A percentile compares a stretch with the other conserved stretches of the same genome.
These are phyloP conservation scores for Salisapilia sapeloensis DNA, from an alignment of 352 stramenopile genomes.

Conservation along the genomic window DNA sequence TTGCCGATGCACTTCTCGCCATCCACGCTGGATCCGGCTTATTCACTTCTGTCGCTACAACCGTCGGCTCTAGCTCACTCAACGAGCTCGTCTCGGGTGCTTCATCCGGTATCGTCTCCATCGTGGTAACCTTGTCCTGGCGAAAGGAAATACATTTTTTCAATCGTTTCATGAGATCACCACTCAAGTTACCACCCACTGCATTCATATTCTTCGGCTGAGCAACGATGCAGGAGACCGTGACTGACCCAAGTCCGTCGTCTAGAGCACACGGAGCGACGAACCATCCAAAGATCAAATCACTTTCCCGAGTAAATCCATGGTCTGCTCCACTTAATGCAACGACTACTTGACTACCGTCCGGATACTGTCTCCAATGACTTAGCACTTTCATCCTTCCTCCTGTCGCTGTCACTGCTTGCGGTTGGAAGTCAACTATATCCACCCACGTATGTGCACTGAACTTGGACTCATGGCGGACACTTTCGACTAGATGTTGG, in stretches of 20 bases:
- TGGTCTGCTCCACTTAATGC: constrained; percentile 9
- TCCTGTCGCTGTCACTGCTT: constrained; percentile 2
- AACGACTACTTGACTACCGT: constrained; percentile 35
- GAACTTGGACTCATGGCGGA: constrained; percentile 21
- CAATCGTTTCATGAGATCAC: constrained; percentile 26
- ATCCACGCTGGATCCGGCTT: too few species aligned
- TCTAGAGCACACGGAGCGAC: constrained; percentile 18
- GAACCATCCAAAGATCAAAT: constrained; percentile 45
- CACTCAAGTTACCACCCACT: constrained; percentile 18
- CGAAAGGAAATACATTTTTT: too few species aligned
- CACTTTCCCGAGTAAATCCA: constrained; percentile 8
- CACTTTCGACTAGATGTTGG: constrained; percentile 18
- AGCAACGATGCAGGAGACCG: constrained; percentile 33
- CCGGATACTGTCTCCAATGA: constrained; percentile 35
- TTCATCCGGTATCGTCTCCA: too few species aligned
- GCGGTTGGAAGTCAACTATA: constrained; percentile 15
- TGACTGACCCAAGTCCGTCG: constrained; percentile 13
- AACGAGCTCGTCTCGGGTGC: too few species aligned
- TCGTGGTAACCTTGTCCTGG: too few species aligned
- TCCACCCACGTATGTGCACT: constrained; percentile 29
- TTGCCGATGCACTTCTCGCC: too few species aligned
- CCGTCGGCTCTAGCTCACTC: too few species aligned
- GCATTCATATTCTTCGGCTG: constrained; percentile 14
- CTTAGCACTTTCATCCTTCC: constrained; percentile 15
- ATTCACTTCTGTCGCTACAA: too few species aligned